Evolutionary conservation across 225 moss, liverwort and hornwort genomes (phyloP).

Genomic region (Pseudoscleropodium purum): DNA sequence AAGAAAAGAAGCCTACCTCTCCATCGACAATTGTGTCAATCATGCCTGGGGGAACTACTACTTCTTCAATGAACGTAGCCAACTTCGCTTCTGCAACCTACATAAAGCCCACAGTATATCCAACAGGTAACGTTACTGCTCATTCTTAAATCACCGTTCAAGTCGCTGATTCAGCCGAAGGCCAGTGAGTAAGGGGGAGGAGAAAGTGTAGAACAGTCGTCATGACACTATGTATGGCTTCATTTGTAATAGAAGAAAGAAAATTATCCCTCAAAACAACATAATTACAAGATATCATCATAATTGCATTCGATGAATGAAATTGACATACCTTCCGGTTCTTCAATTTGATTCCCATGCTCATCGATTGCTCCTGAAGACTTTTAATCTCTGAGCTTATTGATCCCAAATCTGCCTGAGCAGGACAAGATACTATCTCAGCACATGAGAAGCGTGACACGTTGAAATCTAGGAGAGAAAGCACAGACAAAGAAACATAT

Average conservation of each 20-base stretch:
- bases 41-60: conserved; percentile 89
- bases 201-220: background rate
- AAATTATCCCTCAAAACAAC: background rate
- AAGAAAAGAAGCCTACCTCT: conserved; percentile 45
- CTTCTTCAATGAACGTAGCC: conserved; percentile 91
- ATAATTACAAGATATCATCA: background rate
- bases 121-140: background rate
- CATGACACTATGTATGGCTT: background rate
- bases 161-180: background rate
- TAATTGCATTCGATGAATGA: background rate
- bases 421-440: conserved; percentile 17
- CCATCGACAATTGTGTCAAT: conserved; percentile 97
- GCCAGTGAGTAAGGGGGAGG: background rate
- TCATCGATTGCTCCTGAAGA: conserved; percentile 99
- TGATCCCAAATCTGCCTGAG: conserved; percentile 95
- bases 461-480: background rate
- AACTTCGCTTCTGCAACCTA: conserved; percentile 92
- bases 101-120: background rate
- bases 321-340: conserved; percentile 66
- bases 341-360: conserved; percentile 94
- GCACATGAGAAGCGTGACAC: background rate
- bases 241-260: background rate
- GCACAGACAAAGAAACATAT: background rate
- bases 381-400: conserved; percentile 97
- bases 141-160: background rate